Conservation (phyloP, 371 early-diverging fungal species). For the Nosema bombycis region DNA sequence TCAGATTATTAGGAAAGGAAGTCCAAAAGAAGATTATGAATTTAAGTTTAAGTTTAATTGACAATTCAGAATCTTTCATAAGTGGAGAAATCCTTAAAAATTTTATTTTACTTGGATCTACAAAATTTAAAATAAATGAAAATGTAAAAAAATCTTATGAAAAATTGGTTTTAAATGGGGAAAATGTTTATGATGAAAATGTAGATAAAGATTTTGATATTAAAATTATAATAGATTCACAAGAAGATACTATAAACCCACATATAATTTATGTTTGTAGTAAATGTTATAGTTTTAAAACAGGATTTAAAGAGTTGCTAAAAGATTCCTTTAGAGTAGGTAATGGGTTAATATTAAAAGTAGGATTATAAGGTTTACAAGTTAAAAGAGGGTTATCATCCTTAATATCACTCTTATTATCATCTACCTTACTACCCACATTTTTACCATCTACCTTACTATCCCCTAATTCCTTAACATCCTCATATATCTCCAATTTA, state of each 20-base stretch:
- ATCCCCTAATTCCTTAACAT: background rate
- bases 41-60: constrained; percentile 1
- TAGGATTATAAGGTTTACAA: background rate
- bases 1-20: constrained; percentile 58
- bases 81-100: constrained; percentile 57
- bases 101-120: constrained; percentile 46
- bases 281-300: background rate
- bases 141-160: constrained; percentile 13
- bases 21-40: constrained; percentile 50
- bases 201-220: background rate
- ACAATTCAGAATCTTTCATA: constrained; percentile 7
- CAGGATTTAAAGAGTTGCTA: too few species aligned
- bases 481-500: background rate
- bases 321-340: too few species aligned
- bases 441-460: constrained; percentile 6
- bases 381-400: constrained; percentile 4
- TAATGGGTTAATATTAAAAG: constrained; percentile 14
- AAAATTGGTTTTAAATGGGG: constrained; percentile 23
- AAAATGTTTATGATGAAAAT: background rate
- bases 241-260: background rate
- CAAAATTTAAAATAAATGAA: constrained; percentile 17
- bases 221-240: background rate
- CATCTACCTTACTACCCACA: constrained; percentile 19
- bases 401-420: constrained; percentile 8
- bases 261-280: background rate